phyloP scores from a whole-genome alignment of 1,139 yeast species.

The Taphrina wiesneri region DNA sequence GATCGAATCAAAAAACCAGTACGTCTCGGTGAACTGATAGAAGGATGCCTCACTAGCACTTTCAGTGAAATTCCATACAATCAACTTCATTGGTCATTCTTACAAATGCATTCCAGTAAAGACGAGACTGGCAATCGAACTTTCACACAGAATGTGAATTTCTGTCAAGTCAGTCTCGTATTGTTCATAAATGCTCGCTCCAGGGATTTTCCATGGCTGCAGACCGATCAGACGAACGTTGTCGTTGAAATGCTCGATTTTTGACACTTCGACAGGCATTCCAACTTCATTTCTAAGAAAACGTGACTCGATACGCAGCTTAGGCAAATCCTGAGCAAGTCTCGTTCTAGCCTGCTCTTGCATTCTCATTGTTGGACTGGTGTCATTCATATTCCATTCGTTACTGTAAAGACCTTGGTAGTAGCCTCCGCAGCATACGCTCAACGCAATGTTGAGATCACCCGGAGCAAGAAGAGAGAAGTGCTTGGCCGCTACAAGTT shows the following conservation, averaged over 20 bases:
- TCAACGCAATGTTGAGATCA: slow-evolving; percentile 1
- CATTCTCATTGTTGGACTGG: background rate
- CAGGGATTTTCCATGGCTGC: slow-evolving; percentile 6
- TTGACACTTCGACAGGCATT: background rate
- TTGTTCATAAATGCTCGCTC: background rate
- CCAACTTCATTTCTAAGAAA: background rate
- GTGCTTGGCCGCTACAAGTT: background rate
- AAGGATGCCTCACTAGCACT: slow-evolving; percentile 2
- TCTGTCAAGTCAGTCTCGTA: slow-evolving; percentile 4
- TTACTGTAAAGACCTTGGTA: background rate
- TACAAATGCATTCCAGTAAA: background rate
- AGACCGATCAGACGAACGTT: too few species aligned
- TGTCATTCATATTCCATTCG: background rate
- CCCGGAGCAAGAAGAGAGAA: slow-evolving; percentile 17
- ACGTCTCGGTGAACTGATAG: background rate
- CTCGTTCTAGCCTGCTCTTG: background rate
- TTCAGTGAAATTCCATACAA: background rate
- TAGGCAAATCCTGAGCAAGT: background rate
- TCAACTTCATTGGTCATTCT: background rate
- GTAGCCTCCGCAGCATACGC: slow-evolving; percentile 3
- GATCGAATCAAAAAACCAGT: slow-evolving; percentile 13
- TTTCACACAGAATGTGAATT: background rate
- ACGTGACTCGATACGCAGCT: background rate
- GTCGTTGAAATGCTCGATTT: background rate
- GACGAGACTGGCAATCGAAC: background rate